phyloP scores from a whole-genome alignment of 805 yeast species.

The Millerozyma miso region DNA sequence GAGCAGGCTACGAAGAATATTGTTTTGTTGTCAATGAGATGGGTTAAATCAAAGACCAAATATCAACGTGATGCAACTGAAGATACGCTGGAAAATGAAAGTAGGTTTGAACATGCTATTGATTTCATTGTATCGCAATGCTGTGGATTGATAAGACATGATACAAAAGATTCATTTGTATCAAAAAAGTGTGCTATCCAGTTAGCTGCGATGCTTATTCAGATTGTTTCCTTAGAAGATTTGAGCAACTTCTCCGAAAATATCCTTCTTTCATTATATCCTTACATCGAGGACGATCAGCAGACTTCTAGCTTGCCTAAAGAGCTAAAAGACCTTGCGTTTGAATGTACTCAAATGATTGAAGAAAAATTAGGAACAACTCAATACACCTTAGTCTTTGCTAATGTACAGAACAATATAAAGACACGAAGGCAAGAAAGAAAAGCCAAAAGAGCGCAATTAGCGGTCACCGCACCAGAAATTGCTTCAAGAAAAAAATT shows the following conservation, averaged over 20 bases:
- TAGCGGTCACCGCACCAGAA: conserved; percentile 77
- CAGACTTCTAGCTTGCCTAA: conserved; percentile 41
- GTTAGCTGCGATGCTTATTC: conserved; percentile 59
- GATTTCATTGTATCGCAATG: conserved; percentile 64
- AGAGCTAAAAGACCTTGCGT: conserved; percentile 50
- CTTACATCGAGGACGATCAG: conserved; percentile 42
- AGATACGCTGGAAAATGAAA: conserved; percentile 19
- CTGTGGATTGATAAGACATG: conserved; percentile 62
- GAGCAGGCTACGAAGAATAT: conserved; percentile 63
- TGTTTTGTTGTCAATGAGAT: conserved; percentile 53
- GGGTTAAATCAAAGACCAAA: conserved; percentile 48
- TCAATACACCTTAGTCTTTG: conserved; percentile 56
- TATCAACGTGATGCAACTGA: conserved; percentile 22
- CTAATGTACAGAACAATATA: conserved; percentile 61
- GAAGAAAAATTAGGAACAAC: conserved; percentile 70
- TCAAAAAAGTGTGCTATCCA: conserved; percentile 71
- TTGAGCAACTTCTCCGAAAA: conserved; percentile 42
- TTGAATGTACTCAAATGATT: conserved; percentile 65
- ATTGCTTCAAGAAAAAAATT: conserved; percentile 73
- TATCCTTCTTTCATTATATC: conserved; percentile 52
- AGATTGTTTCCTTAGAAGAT: conserved; percentile 42
- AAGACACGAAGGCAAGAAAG: conserved; percentile 68
- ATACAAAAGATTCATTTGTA: conserved; percentile 46
- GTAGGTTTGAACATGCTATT: conserved; percentile 34
- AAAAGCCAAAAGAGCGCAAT: conserved; percentile 66